Conservation (phyloP, 1,284 basidiomycete species). For the Naganishia cerealis region DNA sequence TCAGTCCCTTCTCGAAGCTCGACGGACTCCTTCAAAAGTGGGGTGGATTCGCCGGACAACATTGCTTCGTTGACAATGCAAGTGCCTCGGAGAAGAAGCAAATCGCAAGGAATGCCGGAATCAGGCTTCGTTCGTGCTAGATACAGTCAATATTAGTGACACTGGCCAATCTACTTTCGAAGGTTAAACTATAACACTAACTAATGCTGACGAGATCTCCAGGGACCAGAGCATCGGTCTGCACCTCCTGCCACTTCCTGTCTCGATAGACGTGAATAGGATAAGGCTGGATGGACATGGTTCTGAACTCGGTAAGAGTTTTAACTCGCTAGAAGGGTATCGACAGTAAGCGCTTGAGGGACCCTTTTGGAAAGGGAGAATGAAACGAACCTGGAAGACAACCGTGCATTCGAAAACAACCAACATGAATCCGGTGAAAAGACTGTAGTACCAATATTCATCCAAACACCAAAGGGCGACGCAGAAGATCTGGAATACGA, state of each 20-base stretch:
- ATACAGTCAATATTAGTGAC: slow-evolving; percentile 1
- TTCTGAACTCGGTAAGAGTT: slow-evolving; percentile 88
- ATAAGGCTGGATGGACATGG: slow-evolving; percentile 89
- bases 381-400: slow-evolving; percentile 77
- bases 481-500: slow-evolving; percentile 94
- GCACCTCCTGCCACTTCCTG: slow-evolving; percentile 73
- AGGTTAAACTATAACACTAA: slow-evolving; percentile 34
- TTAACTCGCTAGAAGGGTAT: slow-evolving; percentile 66
- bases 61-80: slow-evolving; percentile 96
- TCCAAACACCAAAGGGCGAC: slow-evolving; percentile 93
- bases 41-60: slow-evolving; percentile 94
- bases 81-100: slow-evolving; percentile 80
- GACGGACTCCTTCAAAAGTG: slow-evolving; percentile 87
- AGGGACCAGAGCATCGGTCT: slow-evolving; percentile 80
- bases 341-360: neutral
- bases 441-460: slow-evolving; percentile 95
- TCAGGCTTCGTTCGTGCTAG: slow-evolving; percentile 72
- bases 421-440: slow-evolving; percentile 96
- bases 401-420: slow-evolving; percentile 95
- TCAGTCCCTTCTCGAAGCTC: slow-evolving; percentile 76
- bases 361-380: neutral
- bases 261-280: slow-evolving; percentile 77
- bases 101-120: slow-evolving; percentile 84
- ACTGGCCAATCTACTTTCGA: too few species aligned
- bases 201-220: slow-evolving; percentile 81